Evolutionary conservation across 345 rosid species (phyloP).

Genomic region (Stellera chamaejasme): DNA sequence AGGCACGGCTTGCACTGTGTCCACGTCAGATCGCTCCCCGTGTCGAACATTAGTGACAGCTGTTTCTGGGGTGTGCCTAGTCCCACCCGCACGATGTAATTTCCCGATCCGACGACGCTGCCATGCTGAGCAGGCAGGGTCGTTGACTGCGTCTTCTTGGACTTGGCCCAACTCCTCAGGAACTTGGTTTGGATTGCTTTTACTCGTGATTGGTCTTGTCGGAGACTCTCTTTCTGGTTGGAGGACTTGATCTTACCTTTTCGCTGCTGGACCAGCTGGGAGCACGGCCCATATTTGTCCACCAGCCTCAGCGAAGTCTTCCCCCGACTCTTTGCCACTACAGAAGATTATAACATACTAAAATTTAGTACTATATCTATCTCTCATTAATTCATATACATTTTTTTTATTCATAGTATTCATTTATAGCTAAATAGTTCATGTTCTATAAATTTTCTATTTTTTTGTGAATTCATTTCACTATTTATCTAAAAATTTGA

Average conservation of each 20-base stretch:
- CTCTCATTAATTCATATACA: too few relatives aligned
- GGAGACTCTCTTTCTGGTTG: constrained; percentile 35
- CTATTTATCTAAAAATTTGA: too few relatives aligned
- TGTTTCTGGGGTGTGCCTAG: constrained; percentile 48
- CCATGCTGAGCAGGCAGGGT: constrained; percentile 51
- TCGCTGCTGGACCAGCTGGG: constrained; percentile 5
- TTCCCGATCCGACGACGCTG: constrained; percentile 34
- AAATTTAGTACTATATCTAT: too few relatives aligned
- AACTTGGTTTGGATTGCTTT: constrained; percentile 43
- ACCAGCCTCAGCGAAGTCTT: too few relatives aligned
- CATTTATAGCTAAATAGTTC: too few relatives aligned
- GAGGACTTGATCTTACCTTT: constrained; percentile 17
- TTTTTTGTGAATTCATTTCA: too few relatives aligned
- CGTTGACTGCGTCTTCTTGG: constrained; percentile 21
- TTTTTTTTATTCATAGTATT: too few relatives aligned
- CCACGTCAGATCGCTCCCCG: constrained; percentile 65
- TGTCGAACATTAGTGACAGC: constrained; percentile 40
- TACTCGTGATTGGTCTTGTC: constrained; percentile 50
- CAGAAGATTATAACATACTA: too few relatives aligned
- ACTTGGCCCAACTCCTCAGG: constrained; percentile 15
- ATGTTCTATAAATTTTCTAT: too few relatives aligned
- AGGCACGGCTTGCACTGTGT: constrained; percentile 48
- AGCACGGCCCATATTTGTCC: constrained; percentile 72
- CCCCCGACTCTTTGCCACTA: too few relatives aligned
- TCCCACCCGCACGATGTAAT: constrained; percentile 43